These are phyloP conservation scores for Russula lepida DNA, from an alignment of 768 basidiomycete species.

Conservation along the genomic window DNA sequence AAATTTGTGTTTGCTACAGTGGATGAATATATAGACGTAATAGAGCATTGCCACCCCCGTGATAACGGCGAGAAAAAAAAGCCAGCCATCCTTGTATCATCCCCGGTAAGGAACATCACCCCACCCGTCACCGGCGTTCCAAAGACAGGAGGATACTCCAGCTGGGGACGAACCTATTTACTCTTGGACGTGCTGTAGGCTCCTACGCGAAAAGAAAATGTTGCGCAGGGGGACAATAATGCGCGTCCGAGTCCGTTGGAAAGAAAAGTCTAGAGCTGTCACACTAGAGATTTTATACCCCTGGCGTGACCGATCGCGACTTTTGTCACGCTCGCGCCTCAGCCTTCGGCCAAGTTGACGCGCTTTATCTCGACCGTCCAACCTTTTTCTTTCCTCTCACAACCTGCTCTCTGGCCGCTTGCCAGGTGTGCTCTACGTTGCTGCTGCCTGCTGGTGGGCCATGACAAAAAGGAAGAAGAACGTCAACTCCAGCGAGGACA, in stretches of 20 bases:
- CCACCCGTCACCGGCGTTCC: constrained; percentile 24
- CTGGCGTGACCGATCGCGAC: not conserved
- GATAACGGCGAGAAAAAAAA: not conserved
- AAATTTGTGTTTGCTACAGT: not conserved
- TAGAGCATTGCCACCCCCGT: not conserved
- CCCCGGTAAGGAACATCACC: constrained; percentile 34
- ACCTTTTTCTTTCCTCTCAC: too few relatives aligned
- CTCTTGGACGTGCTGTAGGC: constrained; percentile 35
- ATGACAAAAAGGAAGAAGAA: constrained; percentile 11
- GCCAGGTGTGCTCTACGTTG: not conserved
- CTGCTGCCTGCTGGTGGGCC: not conserved
- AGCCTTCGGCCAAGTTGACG: too few relatives aligned
- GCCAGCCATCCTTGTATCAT: constrained; percentile 23
- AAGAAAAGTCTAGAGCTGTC: not conserved
- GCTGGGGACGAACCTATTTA: constrained; percentile 24
- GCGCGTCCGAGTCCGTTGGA: constrained; percentile 33
- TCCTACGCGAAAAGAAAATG: constrained; percentile 29
- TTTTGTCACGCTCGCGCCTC: not conserved
- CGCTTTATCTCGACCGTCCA: not conserved
- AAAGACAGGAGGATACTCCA: constrained; percentile 29
- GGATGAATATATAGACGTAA: not conserved
- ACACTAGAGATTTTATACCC: too few relatives aligned
- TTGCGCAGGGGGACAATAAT: constrained; percentile 35
- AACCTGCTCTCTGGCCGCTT: too few relatives aligned
- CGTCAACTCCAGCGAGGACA: constrained; percentile 1